Conservation (phyloP, 805 yeast genomes). For the Candida piceae region DNA sequence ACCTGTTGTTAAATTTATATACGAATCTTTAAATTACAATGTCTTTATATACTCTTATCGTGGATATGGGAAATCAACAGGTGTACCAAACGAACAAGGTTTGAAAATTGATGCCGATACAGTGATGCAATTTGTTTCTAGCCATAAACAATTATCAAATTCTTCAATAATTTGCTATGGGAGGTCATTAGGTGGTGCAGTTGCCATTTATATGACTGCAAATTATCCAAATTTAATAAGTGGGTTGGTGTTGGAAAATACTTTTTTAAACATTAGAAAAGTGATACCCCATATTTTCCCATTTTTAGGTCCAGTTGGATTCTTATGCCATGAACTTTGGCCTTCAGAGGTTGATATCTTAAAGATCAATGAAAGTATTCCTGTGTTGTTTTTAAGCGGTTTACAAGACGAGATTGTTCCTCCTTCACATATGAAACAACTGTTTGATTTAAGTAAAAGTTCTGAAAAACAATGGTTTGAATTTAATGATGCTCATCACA, state of each 20-base stretch:
- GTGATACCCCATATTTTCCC: constrained; percentile 76
- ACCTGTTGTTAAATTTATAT: constrained; percentile 72
- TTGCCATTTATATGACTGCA: constrained; percentile 75
- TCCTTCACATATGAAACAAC: constrained; percentile 66
- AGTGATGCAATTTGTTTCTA: constrained; percentile 51
- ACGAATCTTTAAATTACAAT: constrained; percentile 57
- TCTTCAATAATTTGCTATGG: constrained; percentile 72
- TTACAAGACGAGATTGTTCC: constrained; percentile 86
- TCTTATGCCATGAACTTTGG: constrained; percentile 78
- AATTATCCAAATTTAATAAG: constrained; percentile 44
- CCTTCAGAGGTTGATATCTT: constrained; percentile 60
- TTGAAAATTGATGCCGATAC: constrained; percentile 78
- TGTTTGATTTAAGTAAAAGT: constrained; percentile 50
- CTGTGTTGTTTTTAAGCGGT: constrained; percentile 70
- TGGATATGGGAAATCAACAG: constrained; percentile 84
- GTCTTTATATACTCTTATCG: constrained; percentile 84
- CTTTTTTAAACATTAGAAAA: constrained; percentile 71
- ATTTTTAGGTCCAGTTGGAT: constrained; percentile 46
- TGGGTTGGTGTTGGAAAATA: constrained; percentile 79
- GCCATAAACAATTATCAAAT: constrained; percentile 47
- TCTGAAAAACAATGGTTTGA: constrained; percentile 46
- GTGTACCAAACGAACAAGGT: constrained; percentile 71
- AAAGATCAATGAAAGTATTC: constrained; percentile 46
- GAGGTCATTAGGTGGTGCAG: constrained; percentile 93
- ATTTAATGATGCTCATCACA: constrained; percentile 66